A percentile compares a stretch with the other conserved stretches of the same genome.
Evolutionary conservation across 192 early-diverging fungal species (phyloP).

Genomic region (Coemansia sp.): DNA sequence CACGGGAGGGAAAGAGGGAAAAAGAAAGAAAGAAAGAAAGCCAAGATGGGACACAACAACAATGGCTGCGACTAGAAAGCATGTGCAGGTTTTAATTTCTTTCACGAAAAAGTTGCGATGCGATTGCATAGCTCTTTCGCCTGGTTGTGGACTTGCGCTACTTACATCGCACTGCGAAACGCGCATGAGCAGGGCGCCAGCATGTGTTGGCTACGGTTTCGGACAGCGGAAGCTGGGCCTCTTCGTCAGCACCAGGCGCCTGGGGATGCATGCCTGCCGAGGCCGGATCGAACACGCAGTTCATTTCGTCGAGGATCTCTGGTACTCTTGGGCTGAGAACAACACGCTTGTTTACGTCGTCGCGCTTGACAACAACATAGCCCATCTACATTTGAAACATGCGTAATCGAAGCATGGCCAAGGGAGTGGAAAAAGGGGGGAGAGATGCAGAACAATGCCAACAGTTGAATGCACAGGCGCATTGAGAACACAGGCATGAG

Average conservation of each 20-base stretch:
- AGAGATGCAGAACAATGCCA: neutral
- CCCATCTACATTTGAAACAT: conserved; percentile 35
- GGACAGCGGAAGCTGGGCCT: conserved; percentile 5
- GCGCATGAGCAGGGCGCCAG: conserved; percentile 55
- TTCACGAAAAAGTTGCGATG: neutral
- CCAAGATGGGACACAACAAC: neutral
- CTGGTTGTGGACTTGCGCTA: conserved; percentile 10
- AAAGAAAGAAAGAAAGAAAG: neutral
- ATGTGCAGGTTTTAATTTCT: neutral
- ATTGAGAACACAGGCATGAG: neutral
- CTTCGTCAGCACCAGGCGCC: conserved; percentile 5
- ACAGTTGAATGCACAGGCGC: conserved; percentile 2
- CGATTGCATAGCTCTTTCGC: neutral
- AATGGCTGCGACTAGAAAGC: neutral
- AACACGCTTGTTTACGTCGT: conserved; percentile 34
- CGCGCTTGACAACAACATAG: conserved; percentile 51
- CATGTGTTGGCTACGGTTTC: conserved; percentile 31
- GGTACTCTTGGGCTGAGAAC: conserved; percentile 46
- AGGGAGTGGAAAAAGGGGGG: neutral
- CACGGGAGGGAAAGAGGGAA: neutral
- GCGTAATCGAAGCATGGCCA: neutral
- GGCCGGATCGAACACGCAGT: conserved; percentile 24
- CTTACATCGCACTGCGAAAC: conserved; percentile 56
- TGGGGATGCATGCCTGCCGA: conserved; percentile 16
- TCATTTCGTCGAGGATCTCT: conserved; percentile 36